Evolutionary conservation across 2,329 filamentous ascomycete genomes (phyloP).

Genomic region (Colletotrichum australisinense): DNA sequence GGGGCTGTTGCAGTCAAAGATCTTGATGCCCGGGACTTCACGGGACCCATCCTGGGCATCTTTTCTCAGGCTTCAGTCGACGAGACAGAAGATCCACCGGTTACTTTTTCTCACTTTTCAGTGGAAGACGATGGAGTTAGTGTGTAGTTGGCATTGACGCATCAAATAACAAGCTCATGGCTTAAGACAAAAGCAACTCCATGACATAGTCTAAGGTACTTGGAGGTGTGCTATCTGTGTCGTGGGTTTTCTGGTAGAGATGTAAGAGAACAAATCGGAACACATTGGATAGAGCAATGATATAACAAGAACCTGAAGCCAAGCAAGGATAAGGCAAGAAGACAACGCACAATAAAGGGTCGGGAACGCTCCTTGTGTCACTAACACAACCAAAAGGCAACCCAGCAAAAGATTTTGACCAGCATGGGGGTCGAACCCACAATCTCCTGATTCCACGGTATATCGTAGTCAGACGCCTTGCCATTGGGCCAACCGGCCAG

Average conservation of each 20-base stretch:
- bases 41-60: neutral
- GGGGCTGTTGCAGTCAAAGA: neutral
- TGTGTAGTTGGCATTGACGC: neutral
- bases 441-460: constrained; percentile 35
- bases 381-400: no score
- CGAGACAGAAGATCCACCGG: neutral
- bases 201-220: no score
- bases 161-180: no score
- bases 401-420: constrained; percentile 14
- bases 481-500: constrained; percentile 48
- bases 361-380: no score
- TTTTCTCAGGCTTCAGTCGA: neutral
- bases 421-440: constrained; percentile 36
- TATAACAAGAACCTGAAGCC: no score
- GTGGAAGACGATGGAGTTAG: neutral
- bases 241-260: no score
- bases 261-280: no score
- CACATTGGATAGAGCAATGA: no score
- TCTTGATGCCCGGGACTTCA: neutral
- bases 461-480: constrained; percentile 57
- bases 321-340: no score
- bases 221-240: no score
- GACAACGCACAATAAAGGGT: no score
- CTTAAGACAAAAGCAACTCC: no score
- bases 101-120: neutral